A percentile compares a stretch with the other conserved stretches of the same genome.
These are phyloP conservation scores for Colletotrichum echinochloae DNA, from an alignment of 2,329 filamentous ascomycete genomes.

Conservation along the genomic window DNA sequence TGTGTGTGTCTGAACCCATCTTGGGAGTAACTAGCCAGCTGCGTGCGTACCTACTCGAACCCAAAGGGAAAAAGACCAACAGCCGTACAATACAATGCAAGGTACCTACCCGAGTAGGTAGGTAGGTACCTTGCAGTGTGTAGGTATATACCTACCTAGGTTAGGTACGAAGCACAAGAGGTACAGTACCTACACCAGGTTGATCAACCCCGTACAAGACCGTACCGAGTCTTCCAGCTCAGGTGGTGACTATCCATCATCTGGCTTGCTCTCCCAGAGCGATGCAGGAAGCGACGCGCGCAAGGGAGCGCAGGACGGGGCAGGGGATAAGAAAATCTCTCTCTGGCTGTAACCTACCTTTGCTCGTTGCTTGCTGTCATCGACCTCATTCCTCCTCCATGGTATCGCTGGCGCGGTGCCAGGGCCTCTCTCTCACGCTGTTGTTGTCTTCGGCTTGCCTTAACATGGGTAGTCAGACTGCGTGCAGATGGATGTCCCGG, in stretches of 20 bases:
- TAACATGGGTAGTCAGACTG: no score
- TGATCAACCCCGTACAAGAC: neutral
- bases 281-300: neutral
- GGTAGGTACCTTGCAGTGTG: neutral
- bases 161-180: neutral
- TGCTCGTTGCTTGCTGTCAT: slow-evolving; percentile 8
- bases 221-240: neutral
- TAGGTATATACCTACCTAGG: no score
- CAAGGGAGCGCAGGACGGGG: neutral
- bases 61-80: neutral
- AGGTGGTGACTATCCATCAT: neutral
- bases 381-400: neutral
- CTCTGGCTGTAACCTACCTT: neutral
- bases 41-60: neutral
- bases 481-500: no score
- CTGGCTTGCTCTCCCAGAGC: neutral
- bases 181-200: no score
- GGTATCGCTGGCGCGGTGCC: neutral
- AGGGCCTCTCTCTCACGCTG: neutral
- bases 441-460: slow-evolving; percentile 5
- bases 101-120: no score
- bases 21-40: neutral
- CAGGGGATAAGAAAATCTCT: slow-evolving; percentile 1
- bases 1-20: neutral
- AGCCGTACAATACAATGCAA: neutral